Conservation (phyloP, 169 alveolate species). For the Cryptosporidium sp. region DNA sequence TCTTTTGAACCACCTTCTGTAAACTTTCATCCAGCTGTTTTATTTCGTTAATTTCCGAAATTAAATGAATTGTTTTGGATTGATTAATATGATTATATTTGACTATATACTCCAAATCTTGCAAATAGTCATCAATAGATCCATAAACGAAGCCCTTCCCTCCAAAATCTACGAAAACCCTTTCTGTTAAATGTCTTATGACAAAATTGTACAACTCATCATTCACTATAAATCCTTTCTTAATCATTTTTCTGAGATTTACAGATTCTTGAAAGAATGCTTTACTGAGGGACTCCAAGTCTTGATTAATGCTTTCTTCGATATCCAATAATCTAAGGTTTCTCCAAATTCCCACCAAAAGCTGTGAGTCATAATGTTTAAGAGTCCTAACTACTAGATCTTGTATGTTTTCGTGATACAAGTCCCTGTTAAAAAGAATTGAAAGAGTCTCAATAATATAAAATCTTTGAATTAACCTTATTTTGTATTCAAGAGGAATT, state of each 20-base stretch:
- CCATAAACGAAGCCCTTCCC: neutral
- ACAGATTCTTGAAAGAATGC: neutral
- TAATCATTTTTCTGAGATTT: neutral
- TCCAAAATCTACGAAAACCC: neutral
- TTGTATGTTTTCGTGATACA: neutral
- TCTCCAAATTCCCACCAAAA: neutral
- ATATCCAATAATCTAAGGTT: neutral
- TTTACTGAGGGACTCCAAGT: neutral
- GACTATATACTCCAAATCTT: neutral
- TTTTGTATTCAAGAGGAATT: neutral
- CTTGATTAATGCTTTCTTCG: neutral
- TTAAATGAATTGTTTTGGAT: neutral
- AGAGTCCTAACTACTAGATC: neutral
- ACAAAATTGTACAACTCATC: neutral
- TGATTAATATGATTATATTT: neutral
- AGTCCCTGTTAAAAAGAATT: neutral
- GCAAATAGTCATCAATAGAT: neutral
- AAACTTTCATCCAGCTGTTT: neutral
- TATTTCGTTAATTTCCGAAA: neutral
- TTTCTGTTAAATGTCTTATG: neutral
- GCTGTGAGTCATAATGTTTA: neutral
- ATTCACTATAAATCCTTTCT: neutral
- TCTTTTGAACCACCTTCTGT: neutral
- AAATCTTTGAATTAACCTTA: neutral
- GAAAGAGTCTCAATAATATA: neutral